Base-by-base conservation (phyloP, 1,284 basidiomycete species). In the Blastosporella zonata region DNA sequence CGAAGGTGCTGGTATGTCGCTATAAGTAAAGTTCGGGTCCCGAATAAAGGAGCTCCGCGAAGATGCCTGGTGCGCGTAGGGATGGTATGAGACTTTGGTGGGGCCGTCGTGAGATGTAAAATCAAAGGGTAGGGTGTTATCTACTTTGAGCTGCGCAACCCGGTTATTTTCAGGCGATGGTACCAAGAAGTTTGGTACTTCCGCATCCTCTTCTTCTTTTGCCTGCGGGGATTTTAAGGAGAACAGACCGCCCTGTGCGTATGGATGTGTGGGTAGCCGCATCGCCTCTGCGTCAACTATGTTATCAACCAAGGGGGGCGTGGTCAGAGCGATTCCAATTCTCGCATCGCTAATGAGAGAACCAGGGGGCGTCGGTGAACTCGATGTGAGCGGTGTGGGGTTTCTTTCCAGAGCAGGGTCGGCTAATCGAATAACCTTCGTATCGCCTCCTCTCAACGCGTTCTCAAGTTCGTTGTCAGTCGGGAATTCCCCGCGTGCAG, bases 301-400 rank as follows among this genome's bases (percentile, higher is more conserved):
- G 33, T 62, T 35, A 6, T 74, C 74, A 2, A 65, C 61, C 2
- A 70, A 65, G 0, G 76, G 74, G 2, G 84, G 78, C 0, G 84
- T 82, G 3, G 81, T 79, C 17, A 90, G 62, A 4, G 87, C 87
- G 47, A 89, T 79, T 2, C 86, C 87, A 6, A 87, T 72, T 20
- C 66, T 61, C 3, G 63, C 52, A 36, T 68, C 67, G 37, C 60
- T 67, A 7, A 58, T 48, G 6, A 48, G 55, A 6, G 67, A 68
- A 6, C 49, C 58, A 13, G 68, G 67, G 6, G 67, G 63, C 3
- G 60, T 58, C 13, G 68, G 67, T 7, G 60, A 68, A 29, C 52
- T 42, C 1, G 53, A 49, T 6, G 43, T 27, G n/a, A 48, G 17
- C 33, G 44, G 44, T 7, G 53, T 55, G 29, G 49, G 49, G 46